Base-by-base conservation (phyloP, 225 moss, liverwort and hornwort species). In the Thuidium tamariscinum region DNA sequence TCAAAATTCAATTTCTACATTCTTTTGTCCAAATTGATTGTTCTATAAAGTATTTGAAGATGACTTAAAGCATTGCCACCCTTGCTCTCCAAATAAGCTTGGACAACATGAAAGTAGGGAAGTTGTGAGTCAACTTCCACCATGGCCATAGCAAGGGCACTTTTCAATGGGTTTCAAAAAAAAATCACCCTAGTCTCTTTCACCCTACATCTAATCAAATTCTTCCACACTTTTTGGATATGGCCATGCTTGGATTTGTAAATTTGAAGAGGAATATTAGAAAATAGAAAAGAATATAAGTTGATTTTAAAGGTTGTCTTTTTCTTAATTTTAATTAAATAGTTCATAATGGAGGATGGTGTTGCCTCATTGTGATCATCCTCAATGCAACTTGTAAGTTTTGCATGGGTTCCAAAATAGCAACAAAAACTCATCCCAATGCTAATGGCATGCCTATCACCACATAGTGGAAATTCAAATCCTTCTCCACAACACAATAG, bases 61-160 rank as follows among this genome's bases (percentile, higher is more conserved):
- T 64, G 34, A 11, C 34, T 8, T 21, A 37, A 12, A 37, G 4
- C 67, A 67, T 67, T 2, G 3, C 37, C 13, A 66, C 20, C 19
- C 10, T 0, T 67, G 3, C 13, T 67, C 37, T 23, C 7, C 4
- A 22, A 37, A 22, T 67, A 22, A 7, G 6, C 0, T 2, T 0
- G 3, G 12, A 37, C 1, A 1, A 0, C 7, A 37, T 1, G 1
- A 67, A 3, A 36, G 66, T 1, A 0, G 3, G 6, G 0, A 36
- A 21, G 20, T 1, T 36, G 2, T 11, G 3, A 66, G 21, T 66
- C 1, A 0, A 36, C 11, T 64, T 18, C 32, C 16, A 16, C 0
- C 1, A 0, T 63, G 16, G 1, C 14, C 2, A n/a, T 3, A 3
- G 0, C 20, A 19, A n/a, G 5, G 20, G 6, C 6, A 11, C 20